Percentiles rank a stretch among this genome's conserved stretches.
These are phyloP conservation scores for Meyerozyma elateridarum DNA, from an alignment of 1,139 yeast species.

Conservation along the genomic window DNA sequence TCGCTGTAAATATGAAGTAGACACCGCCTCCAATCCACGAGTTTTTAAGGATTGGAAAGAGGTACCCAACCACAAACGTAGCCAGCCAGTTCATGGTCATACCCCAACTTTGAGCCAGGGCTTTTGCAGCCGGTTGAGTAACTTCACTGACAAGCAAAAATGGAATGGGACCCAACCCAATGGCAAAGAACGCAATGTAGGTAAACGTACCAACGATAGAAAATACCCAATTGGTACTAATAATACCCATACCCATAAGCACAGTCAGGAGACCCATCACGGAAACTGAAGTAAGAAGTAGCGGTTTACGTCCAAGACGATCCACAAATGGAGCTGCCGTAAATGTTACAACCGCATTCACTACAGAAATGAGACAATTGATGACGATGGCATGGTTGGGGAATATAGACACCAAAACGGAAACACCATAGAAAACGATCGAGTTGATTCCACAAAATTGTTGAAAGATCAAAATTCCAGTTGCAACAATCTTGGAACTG, in stretches of 20 bases:
- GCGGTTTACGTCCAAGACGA: constrained; percentile 66
- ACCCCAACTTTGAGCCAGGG: constrained; percentile 89
- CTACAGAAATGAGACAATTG: constrained; percentile 68
- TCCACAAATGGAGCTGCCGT: constrained; percentile 72
- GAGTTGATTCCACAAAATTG: constrained; percentile 92
- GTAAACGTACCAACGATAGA: constrained; percentile 64
- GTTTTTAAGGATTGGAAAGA: constrained; percentile 69
- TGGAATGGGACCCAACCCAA: constrained; percentile 94
- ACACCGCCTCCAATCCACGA: constrained; percentile 68
- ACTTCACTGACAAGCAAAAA: constrained; percentile 86
- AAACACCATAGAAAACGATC: constrained; percentile 87
- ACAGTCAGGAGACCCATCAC: constrained; percentile 69
- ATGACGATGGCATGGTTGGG: constrained; percentile 68
- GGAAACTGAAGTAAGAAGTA: constrained; percentile 58
- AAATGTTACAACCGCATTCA: constrained; percentile 70
- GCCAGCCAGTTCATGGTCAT: constrained; percentile 89
- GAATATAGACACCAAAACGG: constrained; percentile 62
- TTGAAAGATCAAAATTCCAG: constrained; percentile 77
- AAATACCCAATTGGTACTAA: constrained; percentile 41
- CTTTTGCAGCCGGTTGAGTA: constrained; percentile 74
- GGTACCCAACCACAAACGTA: constrained; percentile 74
- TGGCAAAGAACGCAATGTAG: constrained; percentile 80
- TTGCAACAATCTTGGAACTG: constrained; percentile 60
- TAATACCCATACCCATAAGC: constrained; percentile 63
- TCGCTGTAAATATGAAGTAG: constrained; percentile 65